Conservation (phyloP, 75 land plant genomes). For the Picea sitchensis region DNA sequence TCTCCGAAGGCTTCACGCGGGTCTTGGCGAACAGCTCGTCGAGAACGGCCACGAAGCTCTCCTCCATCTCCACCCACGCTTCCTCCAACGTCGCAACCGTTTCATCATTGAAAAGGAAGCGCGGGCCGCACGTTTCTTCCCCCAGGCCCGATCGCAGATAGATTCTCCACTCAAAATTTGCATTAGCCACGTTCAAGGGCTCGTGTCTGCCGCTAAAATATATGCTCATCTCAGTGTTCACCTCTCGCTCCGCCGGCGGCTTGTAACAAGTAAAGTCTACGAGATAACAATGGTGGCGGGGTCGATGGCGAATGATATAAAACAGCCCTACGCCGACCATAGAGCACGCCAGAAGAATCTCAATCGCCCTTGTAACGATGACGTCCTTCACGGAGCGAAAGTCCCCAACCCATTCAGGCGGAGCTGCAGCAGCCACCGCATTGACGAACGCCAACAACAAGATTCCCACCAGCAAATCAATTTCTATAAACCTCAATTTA, state of each 20-base stretch:
- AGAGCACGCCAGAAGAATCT: too few relatives aligned
- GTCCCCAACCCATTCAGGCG: too few relatives aligned
- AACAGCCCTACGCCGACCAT: too few relatives aligned
- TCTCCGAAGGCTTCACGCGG: constrained; percentile 25
- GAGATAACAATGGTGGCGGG: not conserved
- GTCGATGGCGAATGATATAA: not conserved
- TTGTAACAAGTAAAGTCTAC: constrained; percentile 3
- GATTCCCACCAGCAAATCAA: too few relatives aligned
- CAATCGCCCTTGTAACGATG: too few relatives aligned
- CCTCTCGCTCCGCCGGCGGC: constrained; percentile 3
- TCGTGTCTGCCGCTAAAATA: constrained; percentile 3
- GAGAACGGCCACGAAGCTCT: constrained; percentile 45
- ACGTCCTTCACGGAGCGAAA: too few relatives aligned
- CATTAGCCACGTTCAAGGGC: not conserved
- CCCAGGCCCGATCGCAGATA: constrained; percentile 10
- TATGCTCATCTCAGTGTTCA: constrained; percentile 12
- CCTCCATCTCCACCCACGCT: constrained; percentile 41
- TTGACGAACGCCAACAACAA: too few relatives aligned
- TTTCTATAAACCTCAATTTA: too few relatives aligned
- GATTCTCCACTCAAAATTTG: not conserved
- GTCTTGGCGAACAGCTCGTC: constrained; percentile 54
- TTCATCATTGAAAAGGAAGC: not conserved
- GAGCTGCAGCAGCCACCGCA: too few relatives aligned
- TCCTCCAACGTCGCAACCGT: constrained; percentile 11
- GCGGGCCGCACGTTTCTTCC: constrained; percentile 16